Evolutionary conservation across 108 stramenopile species (phyloP), one percentile per base, ranked within the genome.

Genomic region (Fistulifera solaris): DNA sequence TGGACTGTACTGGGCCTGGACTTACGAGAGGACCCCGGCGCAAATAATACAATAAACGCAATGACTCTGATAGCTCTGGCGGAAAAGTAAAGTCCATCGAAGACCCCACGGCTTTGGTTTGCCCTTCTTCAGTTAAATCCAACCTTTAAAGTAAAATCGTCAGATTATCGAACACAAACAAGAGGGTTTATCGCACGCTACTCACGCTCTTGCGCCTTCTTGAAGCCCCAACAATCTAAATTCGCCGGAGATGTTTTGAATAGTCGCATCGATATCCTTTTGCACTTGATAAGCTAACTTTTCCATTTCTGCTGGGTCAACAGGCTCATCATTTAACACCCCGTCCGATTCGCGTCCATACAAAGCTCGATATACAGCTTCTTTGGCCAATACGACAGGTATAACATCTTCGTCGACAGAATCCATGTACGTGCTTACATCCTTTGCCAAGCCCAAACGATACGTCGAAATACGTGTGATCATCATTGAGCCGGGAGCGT

Each of bases 51-150:
- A 80, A 52, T 3, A 67, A 57, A 8, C 52, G 55, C 59, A 80
- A 62, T 7, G 71, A 65, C 31, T 66, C 71, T 22, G 62, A 50
- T 4, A 80, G 54, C 39, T 80, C 61, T 0, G 78, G 78, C 11
- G 79, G 75, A 53, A 80, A 80, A 7, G 79, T 75, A 59, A 75
- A 73, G 26, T 75, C 79, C 38, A 80, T 56, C 15, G 79, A 73
- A 1, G 71, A 72, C 6, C 48, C 44, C 8, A 58, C 41, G 15
- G 63, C 47, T 14, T 52, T 24, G 27, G 62, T 40, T 15, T 52
- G 49, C 24, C 50, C 65, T 61, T 57, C 59, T 58, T 64, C 66
- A 25, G 56, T 57, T 24, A 57, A 7, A 43, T 57, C 56, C 40
- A 57, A 42, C 4, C 56, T 43, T 2, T 22, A 18, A n/a, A 19